Percentiles rank a stretch among this genome's conserved stretches.
Evolutionary conservation across 2,329 filamentous ascomycete species (phyloP).

Genomic region (Fusarium bactridioides): DNA sequence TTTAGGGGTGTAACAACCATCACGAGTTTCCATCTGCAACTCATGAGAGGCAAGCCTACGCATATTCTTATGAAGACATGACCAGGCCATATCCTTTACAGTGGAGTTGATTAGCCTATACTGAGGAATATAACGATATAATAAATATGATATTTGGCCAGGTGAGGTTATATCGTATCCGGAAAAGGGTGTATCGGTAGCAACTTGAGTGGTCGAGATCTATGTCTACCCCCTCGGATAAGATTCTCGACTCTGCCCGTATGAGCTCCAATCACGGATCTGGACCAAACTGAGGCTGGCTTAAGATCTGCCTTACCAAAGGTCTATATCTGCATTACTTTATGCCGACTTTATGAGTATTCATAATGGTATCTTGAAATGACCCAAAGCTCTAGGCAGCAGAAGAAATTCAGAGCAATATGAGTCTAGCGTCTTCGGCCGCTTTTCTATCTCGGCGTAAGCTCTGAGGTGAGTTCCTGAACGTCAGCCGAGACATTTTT

Average conservation of each 20-base stretch:
- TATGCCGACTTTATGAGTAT: background rate
- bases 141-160: background rate
- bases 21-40: background rate
- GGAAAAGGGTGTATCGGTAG: background rate
- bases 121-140: background rate
- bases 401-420: slow-evolving; percentile 2
- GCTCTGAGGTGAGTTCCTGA: background rate
- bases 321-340: background rate
- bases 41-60: background rate
- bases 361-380: background rate
- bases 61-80: background rate
- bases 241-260: background rate
- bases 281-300: background rate
- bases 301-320: too few species aligned
- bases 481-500: background rate
- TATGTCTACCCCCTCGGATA: background rate
- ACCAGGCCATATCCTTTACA: background rate
- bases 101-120: background rate
- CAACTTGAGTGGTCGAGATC: background rate
- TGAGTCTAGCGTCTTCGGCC: slow-evolving; percentile 22
- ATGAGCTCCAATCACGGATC: background rate
- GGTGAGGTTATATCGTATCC: background rate
- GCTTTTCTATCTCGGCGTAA: slow-evolving; percentile 28
- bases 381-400: background rate
- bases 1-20: background rate